phyloP scores from a whole-genome alignment of 441 rosid species.

The Francoa sonchifolia region DNA sequence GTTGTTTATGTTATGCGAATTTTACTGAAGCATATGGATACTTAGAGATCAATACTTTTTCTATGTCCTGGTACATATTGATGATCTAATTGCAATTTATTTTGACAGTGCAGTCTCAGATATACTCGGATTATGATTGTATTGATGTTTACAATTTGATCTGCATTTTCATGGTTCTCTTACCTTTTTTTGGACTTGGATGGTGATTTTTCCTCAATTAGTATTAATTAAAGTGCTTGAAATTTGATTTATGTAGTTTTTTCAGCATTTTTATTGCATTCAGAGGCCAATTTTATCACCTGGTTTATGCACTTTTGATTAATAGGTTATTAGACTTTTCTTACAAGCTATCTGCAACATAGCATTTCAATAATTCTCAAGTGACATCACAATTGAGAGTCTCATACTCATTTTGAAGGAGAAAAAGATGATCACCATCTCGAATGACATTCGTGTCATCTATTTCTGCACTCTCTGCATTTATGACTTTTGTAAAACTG shows the following conservation, averaged over 20 bases:
- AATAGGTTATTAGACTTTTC: constrained; percentile 16
- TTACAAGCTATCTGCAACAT: constrained; percentile 14
- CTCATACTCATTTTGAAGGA: constrained; percentile 31
- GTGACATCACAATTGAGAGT: constrained; percentile 15
- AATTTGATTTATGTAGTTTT: constrained; percentile 17
- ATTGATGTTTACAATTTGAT: no score
- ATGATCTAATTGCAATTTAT: no score
- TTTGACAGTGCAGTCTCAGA: no score
- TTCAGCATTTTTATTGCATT: constrained; percentile 9
- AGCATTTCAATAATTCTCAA: constrained; percentile 8
- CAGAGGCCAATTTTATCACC: constrained; percentile 13
- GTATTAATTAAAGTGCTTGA: constrained; percentile 13
- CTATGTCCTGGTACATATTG: no score
- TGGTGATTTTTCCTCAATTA: constrained; percentile 16
- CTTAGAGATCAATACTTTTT: no score
- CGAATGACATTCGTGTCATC: constrained; percentile 71
- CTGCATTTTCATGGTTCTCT: no score
- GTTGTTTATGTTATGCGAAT: no score
- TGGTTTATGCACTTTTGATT: constrained; percentile 8
- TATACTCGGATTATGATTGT: no score
- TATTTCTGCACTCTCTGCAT: constrained; percentile 71
- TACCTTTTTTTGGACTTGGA: constrained; percentile 11
- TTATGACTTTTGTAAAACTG: constrained; percentile 40
- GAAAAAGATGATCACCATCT: constrained; percentile 89
- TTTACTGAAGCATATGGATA: no score